Evolutionary conservation across 116 monocot genomes (phyloP), one percentile per base, ranked within the genome.

Genomic region (Zostera marina): DNA sequence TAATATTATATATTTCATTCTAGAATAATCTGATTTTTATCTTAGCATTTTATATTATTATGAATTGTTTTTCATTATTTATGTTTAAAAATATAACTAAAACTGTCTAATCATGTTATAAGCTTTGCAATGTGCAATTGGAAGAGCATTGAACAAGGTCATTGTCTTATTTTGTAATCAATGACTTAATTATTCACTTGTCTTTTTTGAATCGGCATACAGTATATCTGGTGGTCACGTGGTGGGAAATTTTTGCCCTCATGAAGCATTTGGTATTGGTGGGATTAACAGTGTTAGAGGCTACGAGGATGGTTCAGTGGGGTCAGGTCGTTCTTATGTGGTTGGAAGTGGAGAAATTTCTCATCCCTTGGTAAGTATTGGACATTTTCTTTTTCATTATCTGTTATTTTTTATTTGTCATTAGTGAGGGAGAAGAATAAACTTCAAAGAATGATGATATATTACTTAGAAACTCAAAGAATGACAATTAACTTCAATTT

Each of bases 291-390:
- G 82, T 65, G 89, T 96, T 20, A 73, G 96, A 78, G 96, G 96
- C 42, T 96, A 89, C 44, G 96, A 96, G 68, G 96, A 96, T 80
- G 96, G 96, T 63, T 82, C 96, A 10, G 80, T 96, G 51, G 96
- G 89, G 47, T 85, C 85, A 44, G 91, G 82, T 9, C 68, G 91
- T 16, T 79, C 85, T 41, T 82, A 91, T 77, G 79, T 75, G 19
- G 77, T 85, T 63, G 91, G 76, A 22, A 89, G 96, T 68, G 82
- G 82, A 40, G 96, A 96, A 72, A 70, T 85, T 25, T 89, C 85
- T 22, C 85, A 80, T 67, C 81, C 57, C 22, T 62, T 89, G 96
- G 96, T 96, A 68, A 23, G 77, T 24, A 61, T 61, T 25, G 14
- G 54, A 11, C 32, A 41, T 56, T 56, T 8, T 39, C 39, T 39